Conservation (phyloP, 164 flowering plant species). For the Chimonanthus salicifolius region DNA sequence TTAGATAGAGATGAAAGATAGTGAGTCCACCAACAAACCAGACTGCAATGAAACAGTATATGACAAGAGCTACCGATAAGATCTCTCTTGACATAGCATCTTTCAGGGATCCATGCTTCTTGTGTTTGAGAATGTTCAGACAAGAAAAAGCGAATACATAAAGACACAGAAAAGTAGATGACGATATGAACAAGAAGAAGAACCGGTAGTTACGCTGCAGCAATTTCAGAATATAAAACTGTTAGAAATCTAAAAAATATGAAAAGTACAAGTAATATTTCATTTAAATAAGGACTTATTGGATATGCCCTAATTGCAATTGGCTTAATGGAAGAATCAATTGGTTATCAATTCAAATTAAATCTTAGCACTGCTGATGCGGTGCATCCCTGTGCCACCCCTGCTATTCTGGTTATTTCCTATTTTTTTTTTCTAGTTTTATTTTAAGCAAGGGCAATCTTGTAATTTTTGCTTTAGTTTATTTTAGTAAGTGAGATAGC, state of each 20-base stretch:
- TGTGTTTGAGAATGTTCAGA: conserved; percentile 32
- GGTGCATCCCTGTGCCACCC: too few relatives aligned
- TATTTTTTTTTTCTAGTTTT: too few relatives aligned
- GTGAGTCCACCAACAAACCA: conserved; percentile 99
- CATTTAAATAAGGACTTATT: background rate
- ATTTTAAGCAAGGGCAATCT: too few relatives aligned
- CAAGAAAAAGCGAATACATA: conserved; percentile 70
- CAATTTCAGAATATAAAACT: background rate
- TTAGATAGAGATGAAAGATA: conserved; percentile 75
- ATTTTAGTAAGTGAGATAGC: too few relatives aligned
- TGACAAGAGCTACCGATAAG: conserved; percentile 55
- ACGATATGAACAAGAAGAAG: conserved; percentile 69
- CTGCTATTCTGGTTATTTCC: too few relatives aligned
- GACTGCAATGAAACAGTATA: conserved; percentile 76
- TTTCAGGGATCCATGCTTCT: conserved; percentile 24
- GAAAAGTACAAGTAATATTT: background rate
- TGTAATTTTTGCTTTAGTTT: too few relatives aligned
- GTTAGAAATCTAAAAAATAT: conserved; percentile 12
- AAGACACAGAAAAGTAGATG: conserved; percentile 69
- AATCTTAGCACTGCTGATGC: background rate
- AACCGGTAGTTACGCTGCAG: conserved; percentile 91
- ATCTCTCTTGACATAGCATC: conserved; percentile 41
- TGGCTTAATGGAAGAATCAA: background rate
- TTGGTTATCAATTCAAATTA: background rate
- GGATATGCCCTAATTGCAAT: background rate